Conservation (phyloP, 441 rosid species). For the Adansonia madagascariensis region DNA sequence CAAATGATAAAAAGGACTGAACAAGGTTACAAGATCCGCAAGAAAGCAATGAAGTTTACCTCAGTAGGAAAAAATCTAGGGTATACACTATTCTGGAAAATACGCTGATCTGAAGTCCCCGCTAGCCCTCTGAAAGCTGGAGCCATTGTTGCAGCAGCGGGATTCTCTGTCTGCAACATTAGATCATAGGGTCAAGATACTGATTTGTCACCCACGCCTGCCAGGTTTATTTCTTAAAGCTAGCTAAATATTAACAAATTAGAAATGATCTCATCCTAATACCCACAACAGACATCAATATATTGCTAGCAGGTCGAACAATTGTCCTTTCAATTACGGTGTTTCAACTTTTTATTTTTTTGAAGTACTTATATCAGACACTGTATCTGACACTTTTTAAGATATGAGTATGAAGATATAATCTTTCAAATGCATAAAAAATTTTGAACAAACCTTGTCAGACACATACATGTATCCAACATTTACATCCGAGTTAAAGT, state of each 20-base stretch:
- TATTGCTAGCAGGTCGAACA: neutral
- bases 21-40: conserved; percentile 8
- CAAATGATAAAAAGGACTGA: neutral
- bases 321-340: neutral
- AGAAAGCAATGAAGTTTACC: conserved; percentile 45
- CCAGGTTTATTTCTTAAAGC: neutral
- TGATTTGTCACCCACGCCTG: neutral
- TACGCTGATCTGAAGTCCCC: conserved; percentile 55
- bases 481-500: too few relatives aligned
- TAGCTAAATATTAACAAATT: neutral
- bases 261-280: neutral
- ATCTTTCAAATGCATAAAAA: too few relatives aligned
- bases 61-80: conserved; percentile 51
- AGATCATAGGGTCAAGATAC: neutral
- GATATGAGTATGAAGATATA: too few relatives aligned
- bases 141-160: conserved; percentile 42
- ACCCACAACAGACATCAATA: neutral
- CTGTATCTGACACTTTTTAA: too few relatives aligned
- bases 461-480: too few relatives aligned
- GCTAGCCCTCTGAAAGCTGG: conserved; percentile 48
- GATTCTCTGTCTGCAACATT: conserved; percentile 53
- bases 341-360: too few relatives aligned
- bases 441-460: too few relatives aligned
- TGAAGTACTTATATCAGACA: too few relatives aligned
- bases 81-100: conserved; percentile 51